Conservation (phyloP, 2,329 filamentous ascomycete genomes). For the Aspergillus thermomutatus region DNA sequence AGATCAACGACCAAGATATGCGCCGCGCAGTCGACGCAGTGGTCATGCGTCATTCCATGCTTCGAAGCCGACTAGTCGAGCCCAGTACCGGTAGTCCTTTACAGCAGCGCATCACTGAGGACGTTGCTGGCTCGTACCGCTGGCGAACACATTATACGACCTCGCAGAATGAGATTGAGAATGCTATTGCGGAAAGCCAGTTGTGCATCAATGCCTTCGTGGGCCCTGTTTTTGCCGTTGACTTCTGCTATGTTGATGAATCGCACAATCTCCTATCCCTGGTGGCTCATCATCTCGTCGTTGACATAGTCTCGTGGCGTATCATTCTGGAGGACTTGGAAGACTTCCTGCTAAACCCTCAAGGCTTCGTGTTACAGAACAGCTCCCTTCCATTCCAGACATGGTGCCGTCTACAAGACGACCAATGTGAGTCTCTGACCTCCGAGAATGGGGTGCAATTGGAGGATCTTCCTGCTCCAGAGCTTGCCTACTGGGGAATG, state of each 20-base stretch:
- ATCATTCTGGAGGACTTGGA: constrained; percentile 39
- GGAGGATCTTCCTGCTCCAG: constrained; percentile 25
- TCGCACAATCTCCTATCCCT: constrained; percentile 30
- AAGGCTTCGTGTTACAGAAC: constrained; percentile 16
- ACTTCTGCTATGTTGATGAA: constrained; percentile 38
- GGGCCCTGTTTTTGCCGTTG: constrained; percentile 40
- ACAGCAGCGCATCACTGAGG: constrained; percentile 28
- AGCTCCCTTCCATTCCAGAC: constrained; percentile 35
- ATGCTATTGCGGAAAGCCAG: constrained; percentile 28
- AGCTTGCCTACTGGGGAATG: constrained; percentile 36
- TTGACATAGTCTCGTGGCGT: constrained; percentile 41
- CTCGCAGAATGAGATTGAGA: constrained; percentile 20
- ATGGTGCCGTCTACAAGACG: constrained; percentile 34
- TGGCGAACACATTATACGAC: constrained; percentile 20
- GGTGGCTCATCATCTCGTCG: constrained; percentile 37
- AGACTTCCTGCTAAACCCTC: constrained; percentile 31
- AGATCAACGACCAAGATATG: constrained; percentile 22
- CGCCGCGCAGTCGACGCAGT: constrained; percentile 28
- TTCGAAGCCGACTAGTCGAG: constrained; percentile 31
- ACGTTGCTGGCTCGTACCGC: constrained; percentile 28
- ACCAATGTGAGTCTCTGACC: constrained; percentile 17
- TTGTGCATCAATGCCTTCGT: constrained; percentile 32
- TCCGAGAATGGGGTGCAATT: constrained; percentile 12
- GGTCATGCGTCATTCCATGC: constrained; percentile 36
- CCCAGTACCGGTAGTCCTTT: constrained; percentile 14